Conservation (phyloP, 345 rosid genomes). For the Psidium guajava region DNA sequence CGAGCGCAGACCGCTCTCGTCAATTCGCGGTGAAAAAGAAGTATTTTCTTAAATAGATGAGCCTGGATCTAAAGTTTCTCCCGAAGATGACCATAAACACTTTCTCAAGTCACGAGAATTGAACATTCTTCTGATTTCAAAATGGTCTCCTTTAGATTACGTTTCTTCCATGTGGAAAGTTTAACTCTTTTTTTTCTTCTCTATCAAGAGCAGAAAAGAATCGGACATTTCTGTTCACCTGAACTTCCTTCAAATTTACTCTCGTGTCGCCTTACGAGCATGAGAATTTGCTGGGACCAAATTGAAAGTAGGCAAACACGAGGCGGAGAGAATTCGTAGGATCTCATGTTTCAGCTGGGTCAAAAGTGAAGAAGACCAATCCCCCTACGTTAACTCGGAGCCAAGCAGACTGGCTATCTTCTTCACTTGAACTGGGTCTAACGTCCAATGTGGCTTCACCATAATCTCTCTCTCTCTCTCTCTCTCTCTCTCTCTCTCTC, state of each 20-base stretch:
- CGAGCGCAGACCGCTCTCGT: neutral
- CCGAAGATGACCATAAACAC: neutral
- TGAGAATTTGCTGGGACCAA: neutral
- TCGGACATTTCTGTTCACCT: neutral
- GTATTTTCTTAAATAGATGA: neutral
- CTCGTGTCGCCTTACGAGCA: neutral
- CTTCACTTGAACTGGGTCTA: conserved; percentile 3
- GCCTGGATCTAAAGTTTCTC: neutral
- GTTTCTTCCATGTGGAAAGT: too few relatives aligned
- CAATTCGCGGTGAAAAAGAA: neutral
- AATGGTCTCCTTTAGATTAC: too few relatives aligned
- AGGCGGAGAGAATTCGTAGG: conserved; percentile 8
- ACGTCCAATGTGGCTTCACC: conserved; percentile 16
- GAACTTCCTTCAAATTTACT: neutral
- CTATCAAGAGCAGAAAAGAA: neutral
- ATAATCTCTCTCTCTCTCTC: conserved; percentile 8
- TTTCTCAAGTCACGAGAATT: neutral
- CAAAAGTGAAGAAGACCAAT: conserved; percentile 23
- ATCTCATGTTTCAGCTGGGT: neutral
- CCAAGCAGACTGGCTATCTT: conserved; percentile 15
- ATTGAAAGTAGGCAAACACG: conserved; percentile 16
- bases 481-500: too few relatives aligned
- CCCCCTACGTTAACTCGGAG: conserved; percentile 31
- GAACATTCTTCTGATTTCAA: neutral
- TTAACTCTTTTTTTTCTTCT: too few relatives aligned